These are phyloP conservation scores for Acidiella bohemica DNA, from an alignment of 495 filamentous ascomycete species.

Conservation along the genomic window DNA sequence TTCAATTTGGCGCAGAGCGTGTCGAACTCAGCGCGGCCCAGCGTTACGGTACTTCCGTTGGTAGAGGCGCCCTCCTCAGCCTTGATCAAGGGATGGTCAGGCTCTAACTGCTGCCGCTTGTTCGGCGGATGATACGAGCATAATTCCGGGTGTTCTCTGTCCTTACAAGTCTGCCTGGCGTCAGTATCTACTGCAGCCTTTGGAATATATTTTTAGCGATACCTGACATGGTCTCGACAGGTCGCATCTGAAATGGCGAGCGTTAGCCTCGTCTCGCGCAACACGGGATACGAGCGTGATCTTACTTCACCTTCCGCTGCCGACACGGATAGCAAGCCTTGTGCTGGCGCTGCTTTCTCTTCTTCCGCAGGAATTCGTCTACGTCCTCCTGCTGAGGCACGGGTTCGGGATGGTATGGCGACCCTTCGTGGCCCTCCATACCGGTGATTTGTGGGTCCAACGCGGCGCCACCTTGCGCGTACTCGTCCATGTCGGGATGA, in stretches of 20 bases:
- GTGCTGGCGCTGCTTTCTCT: constrained; percentile 31
- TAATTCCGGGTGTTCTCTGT: constrained; percentile 31
- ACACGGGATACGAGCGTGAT: no score
- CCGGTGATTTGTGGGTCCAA: constrained; percentile 15
- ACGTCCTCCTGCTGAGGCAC: constrained; percentile 23
- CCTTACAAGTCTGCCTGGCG: constrained; percentile 19
- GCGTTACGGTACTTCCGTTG: constrained; percentile 19
- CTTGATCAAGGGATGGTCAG: constrained; percentile 9
- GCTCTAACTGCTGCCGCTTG: constrained; percentile 19
- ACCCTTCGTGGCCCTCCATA: background rate
- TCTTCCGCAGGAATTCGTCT: constrained; percentile 30
- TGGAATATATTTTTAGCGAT: no score
- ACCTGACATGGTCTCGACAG: constrained; percentile 18
- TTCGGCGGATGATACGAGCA: constrained; percentile 30
- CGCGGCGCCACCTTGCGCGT: no score
- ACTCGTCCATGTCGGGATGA: no score
- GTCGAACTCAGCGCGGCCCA: constrained; percentile 28
- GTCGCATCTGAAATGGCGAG: constrained; percentile 14
- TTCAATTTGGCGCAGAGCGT: constrained; percentile 28
- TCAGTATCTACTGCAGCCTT: no score
- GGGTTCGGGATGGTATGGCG: constrained; percentile 3
- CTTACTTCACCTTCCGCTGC: constrained; percentile 28
- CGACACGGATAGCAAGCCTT: constrained; percentile 33
- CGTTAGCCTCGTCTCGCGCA: no score
- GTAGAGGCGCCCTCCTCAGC: constrained; percentile 12